Percentiles rank a stretch among this genome's conserved stretches.
phyloP scores from a whole-genome alignment of 768 basidiomycete species.

The Pleurotus tuber-regium region DNA sequence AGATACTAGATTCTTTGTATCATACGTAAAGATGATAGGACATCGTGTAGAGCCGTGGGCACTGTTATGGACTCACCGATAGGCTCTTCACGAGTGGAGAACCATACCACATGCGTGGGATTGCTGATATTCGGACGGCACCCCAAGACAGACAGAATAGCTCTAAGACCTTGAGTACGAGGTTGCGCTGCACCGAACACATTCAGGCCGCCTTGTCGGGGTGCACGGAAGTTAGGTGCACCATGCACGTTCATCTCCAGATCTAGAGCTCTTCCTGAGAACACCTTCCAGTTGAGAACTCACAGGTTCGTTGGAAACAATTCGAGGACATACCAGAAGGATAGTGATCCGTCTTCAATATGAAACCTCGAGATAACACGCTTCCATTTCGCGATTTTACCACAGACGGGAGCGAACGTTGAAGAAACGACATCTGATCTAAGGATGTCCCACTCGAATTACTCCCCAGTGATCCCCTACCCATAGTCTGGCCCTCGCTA shows the following conservation, averaged over 20 bases:
- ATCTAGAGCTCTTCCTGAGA: conserved; percentile 79
- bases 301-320: too few species aligned
- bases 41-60: too few species aligned
- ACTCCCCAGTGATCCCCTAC: conserved; percentile 12
- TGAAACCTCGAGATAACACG: conserved; percentile 84
- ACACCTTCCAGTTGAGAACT: too few species aligned
- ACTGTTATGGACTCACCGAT: too few species aligned
- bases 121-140: conserved; percentile 63
- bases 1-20: conserved; percentile 3
- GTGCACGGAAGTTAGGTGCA: conserved; percentile 92
- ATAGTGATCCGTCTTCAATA: conserved; percentile 92
- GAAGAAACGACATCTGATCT: conserved; percentile 62
- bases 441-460: conserved; percentile 30
- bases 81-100: conserved; percentile 96
- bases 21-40: too few species aligned
- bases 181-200: conserved; percentile 97
- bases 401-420: conserved; percentile 66
- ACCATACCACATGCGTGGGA: conserved; percentile 86
- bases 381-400: conserved; percentile 84
- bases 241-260: conserved; percentile 91
- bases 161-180: conserved; percentile 85
- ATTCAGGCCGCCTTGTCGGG: conserved; percentile 74
- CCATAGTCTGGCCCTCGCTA: conserved; percentile 8
- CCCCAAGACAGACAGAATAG: conserved; percentile 82
- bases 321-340: conserved; percentile 60